Conservation (phyloP, 1,284 basidiomycete genomes). For the Trichosporon coremiiforme region DNA sequence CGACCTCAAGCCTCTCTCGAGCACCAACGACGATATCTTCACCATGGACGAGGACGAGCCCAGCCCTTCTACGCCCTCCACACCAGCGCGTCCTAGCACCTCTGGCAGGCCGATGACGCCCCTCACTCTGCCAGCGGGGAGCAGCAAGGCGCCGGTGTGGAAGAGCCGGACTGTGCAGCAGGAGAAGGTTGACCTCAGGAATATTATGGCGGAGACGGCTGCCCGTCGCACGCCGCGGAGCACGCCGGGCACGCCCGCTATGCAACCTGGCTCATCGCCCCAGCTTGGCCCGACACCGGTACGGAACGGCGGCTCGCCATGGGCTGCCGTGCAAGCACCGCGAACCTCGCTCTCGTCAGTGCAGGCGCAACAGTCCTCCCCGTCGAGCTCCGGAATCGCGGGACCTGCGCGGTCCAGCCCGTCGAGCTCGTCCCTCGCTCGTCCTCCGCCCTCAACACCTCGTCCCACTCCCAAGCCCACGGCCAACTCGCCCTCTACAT, state of each 20-base stretch:
- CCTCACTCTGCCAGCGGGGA: conserved; percentile 41
- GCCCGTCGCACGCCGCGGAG: conserved; percentile 33
- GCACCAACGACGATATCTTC: conserved; percentile 54
- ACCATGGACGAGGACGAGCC: conserved; percentile 55
- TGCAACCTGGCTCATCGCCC: conserved; percentile 14
- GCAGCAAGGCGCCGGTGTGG: conserved; percentile 54
- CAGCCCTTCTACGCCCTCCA: conserved; percentile 28
- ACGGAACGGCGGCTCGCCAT: conserved; percentile 21
- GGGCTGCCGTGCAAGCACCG: conserved; percentile 39
- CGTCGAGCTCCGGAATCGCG: not conserved
- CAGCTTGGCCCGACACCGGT: not conserved
- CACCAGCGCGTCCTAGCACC: conserved; percentile 32
- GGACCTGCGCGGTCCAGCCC: not conserved
- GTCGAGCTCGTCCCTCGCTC: too few species aligned
- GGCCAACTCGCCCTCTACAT: conserved; percentile 21
- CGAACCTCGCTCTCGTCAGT: conserved; percentile 44
- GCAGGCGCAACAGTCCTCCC: conserved; percentile 38
- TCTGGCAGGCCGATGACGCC: conserved; percentile 60
- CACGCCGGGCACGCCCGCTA: conserved; percentile 33
- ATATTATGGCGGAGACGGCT: conserved; percentile 75
- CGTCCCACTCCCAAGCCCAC: conserved; percentile 22
- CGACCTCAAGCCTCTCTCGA: conserved; percentile 38
- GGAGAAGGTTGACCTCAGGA: conserved; percentile 71
- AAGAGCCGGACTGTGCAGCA: conserved; percentile 57
- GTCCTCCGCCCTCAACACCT: not conserved